Conservation (phyloP, 768 basidiomycete species). For the Lyophyllum shimeji region DNA sequence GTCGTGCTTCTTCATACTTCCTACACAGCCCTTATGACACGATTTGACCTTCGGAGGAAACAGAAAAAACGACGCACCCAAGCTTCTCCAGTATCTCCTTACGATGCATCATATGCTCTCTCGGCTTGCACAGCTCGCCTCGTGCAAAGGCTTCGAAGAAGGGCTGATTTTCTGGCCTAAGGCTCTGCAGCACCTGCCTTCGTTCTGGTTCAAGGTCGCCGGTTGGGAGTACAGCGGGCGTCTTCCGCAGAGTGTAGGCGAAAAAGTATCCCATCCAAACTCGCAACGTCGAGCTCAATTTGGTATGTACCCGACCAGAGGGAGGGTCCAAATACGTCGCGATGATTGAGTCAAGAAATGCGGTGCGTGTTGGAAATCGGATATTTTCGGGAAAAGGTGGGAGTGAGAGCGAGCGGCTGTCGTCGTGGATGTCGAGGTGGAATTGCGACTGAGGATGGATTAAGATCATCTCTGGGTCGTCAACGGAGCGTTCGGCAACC, state of each 20-base stretch:
- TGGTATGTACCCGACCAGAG: neutral
- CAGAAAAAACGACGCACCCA: neutral
- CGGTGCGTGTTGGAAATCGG: constrained; percentile 12
- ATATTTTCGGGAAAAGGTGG: constrained; percentile 11
- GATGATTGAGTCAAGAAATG: constrained; percentile 1
- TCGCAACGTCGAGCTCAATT: neutral
- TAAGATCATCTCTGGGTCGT: constrained; percentile 8
- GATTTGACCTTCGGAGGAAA: neutral
- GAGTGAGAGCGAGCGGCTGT: constrained; percentile 13
- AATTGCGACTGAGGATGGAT: constrained; percentile 16
- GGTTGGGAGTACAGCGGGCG: constrained; percentile 2
- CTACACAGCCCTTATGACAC: neutral
- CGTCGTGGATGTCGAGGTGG: constrained; percentile 11
- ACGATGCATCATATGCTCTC: neutral
- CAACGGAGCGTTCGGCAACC: neutral
- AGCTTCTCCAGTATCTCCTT: constrained; percentile 1
- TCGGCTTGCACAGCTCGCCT: neutral
- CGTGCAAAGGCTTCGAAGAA: constrained; percentile 6
- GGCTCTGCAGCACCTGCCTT: constrained; percentile 4
- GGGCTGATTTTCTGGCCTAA: constrained; percentile 12
- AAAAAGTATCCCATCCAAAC: neutral
- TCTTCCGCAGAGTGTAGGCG: constrained; percentile 11
- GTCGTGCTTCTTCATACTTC: constrained; percentile 1
- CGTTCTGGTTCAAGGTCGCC: constrained; percentile 10
- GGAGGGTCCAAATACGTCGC: neutral